These are phyloP conservation scores for Leucaena leucocephala DNA, from an alignment of 306 rosid species.

Conservation along the genomic window DNA sequence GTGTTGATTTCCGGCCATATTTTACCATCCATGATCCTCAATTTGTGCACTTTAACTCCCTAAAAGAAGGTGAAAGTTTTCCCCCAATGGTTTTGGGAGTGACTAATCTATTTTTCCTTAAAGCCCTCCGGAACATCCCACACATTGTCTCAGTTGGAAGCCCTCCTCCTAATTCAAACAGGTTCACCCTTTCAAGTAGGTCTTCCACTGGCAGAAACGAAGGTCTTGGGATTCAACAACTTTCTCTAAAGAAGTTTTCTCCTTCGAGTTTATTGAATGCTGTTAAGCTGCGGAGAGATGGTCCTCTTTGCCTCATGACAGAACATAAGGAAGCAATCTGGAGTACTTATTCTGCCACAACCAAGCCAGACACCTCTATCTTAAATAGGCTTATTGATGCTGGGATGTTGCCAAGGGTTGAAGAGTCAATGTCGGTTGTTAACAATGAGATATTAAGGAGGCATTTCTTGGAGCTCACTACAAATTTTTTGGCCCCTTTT, in stretches of 20 bases:
- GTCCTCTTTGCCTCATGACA: slow-evolving; percentile 96
- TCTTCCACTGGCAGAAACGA: slow-evolving; percentile 66
- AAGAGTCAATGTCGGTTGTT: slow-evolving; percentile 97
- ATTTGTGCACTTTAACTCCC: slow-evolving; percentile 72
- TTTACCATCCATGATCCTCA: slow-evolving; percentile 90
- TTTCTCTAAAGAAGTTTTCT: slow-evolving; percentile 74
- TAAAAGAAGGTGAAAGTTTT: slow-evolving; percentile 69
- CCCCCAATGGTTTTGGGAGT: slow-evolving; percentile 90
- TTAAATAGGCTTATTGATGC: slow-evolving; percentile 93
- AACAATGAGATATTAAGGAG: slow-evolving; percentile 91
- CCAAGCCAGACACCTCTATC: slow-evolving; percentile 89
- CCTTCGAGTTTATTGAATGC: slow-evolving; percentile 80
- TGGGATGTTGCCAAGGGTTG: slow-evolving; percentile 85
- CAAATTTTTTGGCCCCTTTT: slow-evolving; percentile 93
- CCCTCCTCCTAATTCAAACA: slow-evolving; percentile 65
- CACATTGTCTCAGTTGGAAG: slow-evolving; percentile 89
- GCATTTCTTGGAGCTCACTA: slow-evolving; percentile 92
- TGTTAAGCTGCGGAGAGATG: slow-evolving; percentile 84
- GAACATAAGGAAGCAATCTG: slow-evolving; percentile 97
- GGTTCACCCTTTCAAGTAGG: slow-evolving; percentile 50
- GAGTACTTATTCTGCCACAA: slow-evolving; percentile 81
- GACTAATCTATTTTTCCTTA: slow-evolving; percentile 92
- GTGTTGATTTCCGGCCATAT: slow-evolving; percentile 93
- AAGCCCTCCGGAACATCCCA: slow-evolving; percentile 74
- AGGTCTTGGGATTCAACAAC: slow-evolving; percentile 77